Evolutionary conservation across 1,284 basidiomycete species (phyloP), one percentile per base, ranked within the genome.

Genomic region (Ustilago sp.): DNA sequence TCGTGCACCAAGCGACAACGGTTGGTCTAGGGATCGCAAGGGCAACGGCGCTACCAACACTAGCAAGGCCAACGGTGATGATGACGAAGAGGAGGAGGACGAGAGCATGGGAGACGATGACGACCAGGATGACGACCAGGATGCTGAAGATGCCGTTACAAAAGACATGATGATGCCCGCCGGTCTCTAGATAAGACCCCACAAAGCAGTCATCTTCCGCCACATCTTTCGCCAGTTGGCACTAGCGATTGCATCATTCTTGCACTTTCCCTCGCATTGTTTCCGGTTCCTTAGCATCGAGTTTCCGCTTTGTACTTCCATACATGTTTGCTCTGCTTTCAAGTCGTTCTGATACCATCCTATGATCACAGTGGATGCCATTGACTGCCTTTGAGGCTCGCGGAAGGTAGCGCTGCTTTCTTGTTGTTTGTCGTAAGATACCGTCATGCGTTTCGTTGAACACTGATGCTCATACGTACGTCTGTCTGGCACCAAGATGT

Each of bases 141-240:
- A 71, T 35, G 74, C 63, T 36, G 78, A 75, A 41, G 80, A 82
- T 48, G 74, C 76, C 31, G 70, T 79, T 19, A 74, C 69, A 28
- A 67, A 73, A 51, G 60, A 64, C 39, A 82, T 82, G 80, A 82
- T 82, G 80, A 72, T 82, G 61, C 80, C 80, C 28, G 72, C 73
- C 12, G 77, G 77, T 39, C 63, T 82, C 47, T 72, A 47, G 59
- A 15, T 32, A 8, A 8, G 4, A 36, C 23, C 5, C 4, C 17
- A 23, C 23, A 19, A 11, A 6, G 5, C 17, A 36, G 35, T 35
- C 47, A 35, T 43, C 17, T 31, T 48, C 15, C 31, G 38, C 38
- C 51, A 38, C 63, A 52, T 51, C 34, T 19, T n/a, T 19, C n/a
- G 19, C 43, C 19, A 45, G 15, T 41, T 41, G 39, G 13, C 12